Percentiles rank a stretch among this genome's conserved stretches.
phyloP scores from a whole-genome alignment of 805 yeast genomes.

The Nadsonia fulvescens region DNA sequence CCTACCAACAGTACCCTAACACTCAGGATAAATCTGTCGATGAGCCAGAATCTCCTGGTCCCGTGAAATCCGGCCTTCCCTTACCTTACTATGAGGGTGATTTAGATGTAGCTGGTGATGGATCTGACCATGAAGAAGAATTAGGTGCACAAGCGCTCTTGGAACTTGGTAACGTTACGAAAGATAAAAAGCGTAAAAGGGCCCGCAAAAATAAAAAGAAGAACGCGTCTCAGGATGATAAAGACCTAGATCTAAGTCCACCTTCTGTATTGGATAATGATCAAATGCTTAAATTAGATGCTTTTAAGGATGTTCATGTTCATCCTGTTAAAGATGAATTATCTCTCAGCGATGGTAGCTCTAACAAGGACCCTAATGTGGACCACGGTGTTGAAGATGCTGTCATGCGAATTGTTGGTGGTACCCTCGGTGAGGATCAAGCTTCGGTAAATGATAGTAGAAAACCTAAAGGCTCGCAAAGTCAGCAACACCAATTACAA shows the following conservation, averaged over 20 bases:
- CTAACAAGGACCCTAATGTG: conserved; percentile 2
- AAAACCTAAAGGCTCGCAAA: conserved; percentile 10
- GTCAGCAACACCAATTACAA: conserved; percentile 6
- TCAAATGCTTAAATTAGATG: conserved; percentile 1
- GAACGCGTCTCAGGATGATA: conserved; percentile 3
- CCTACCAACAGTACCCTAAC: too few relatives aligned
- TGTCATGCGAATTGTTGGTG: conserved; percentile 55
- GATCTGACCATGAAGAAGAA: too few relatives aligned
- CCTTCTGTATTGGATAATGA: background rate
- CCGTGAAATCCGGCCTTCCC: too few relatives aligned
- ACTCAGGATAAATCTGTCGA: too few relatives aligned
- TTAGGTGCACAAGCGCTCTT: conserved; percentile 11
- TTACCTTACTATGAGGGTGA: too few relatives aligned
- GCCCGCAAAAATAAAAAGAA: conserved; percentile 1
- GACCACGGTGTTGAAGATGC: conserved; percentile 46
- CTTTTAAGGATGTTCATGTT: background rate
- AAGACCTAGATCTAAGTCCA: background rate
- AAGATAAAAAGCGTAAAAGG: conserved; percentile 4
- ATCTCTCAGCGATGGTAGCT: conserved; percentile 1
- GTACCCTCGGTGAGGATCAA: conserved; percentile 27
- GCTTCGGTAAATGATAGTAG: too few relatives aligned
- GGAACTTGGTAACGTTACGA: conserved; percentile 8
- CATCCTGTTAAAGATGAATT: background rate
- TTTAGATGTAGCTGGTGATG: too few relatives aligned
- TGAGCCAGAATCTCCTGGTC: too few relatives aligned